Evolutionary conservation across 179 eudicot species (phyloP), one percentile per base, ranked within the genome.

Genomic region (Pouteria campechiana): DNA sequence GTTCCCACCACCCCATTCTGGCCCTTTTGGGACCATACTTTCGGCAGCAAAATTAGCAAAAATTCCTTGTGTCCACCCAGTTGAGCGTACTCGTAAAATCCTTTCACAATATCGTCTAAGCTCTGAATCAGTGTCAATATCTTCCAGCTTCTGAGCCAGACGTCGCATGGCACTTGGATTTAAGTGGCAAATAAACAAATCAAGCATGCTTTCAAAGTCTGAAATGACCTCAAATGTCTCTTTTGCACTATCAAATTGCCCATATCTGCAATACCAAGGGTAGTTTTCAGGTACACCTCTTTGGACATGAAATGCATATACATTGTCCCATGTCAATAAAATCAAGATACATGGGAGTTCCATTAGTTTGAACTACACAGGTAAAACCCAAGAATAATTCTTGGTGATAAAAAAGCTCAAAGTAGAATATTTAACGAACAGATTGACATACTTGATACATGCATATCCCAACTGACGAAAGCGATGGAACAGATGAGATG

Each of bases 41-140:
- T 90, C 98, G 27, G 98, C 98, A 44, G 98, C 94, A 61, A 90
- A 90, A 74, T 90, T 90, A 35, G 98, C 98, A 58, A 90, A 90
- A 44, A 90, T 90, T 39, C 98, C 98, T 68, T 90, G 98, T 27
- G 98, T 90, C 98, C 98, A 90, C 33, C 98, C 98, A 35, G 92
- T 82, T 38, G 98, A 90, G 17, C 98, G 98, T 17, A 79, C 78
- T 61, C 96, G 69, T 42, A 90, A 51, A 46, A 90, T 90, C 56
- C 98, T 79, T 63, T 90, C 98, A 61, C 98, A 90, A 50, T 77
- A 75, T 55, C 98, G 55, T 49, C 98, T 68, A 47, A 90, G 55
- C 58, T 86, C 98, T 22, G 96, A 77, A 50, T 86, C 79, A 39
- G 79, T 73, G 40, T 75, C 76, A 52, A 76, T 94, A 52, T 90